Evolutionary conservation across 2,329 filamentous ascomycete genomes (phyloP).

Genomic region (Pestalotiopsis sp.): DNA sequence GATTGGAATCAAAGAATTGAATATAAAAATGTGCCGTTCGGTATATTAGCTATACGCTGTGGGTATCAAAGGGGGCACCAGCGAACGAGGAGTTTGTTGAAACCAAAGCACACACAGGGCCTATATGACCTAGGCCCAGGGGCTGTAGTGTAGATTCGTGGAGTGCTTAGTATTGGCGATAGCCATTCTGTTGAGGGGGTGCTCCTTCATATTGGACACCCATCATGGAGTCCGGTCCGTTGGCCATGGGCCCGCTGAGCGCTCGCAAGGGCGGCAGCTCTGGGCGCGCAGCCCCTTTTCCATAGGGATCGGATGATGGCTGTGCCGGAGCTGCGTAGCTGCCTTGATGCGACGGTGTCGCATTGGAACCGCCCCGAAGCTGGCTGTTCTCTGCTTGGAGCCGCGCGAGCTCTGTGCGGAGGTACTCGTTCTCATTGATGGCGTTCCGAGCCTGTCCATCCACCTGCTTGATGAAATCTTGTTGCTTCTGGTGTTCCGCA

Average conservation of each 20-base stretch:
- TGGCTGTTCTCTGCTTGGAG: constrained; percentile 52
- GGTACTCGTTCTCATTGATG: constrained; percentile 47
- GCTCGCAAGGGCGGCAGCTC: constrained; percentile 62
- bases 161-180: constrained; percentile 31
- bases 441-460: constrained; percentile 47
- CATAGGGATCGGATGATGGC: constrained; percentile 33
- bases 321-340: constrained; percentile 28
- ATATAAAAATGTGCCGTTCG: not conserved
- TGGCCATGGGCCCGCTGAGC: constrained; percentile 46
- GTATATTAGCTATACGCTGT: not conserved
- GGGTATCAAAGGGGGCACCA: not conserved
- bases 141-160: not conserved
- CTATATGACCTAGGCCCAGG: not conserved
- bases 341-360: constrained; percentile 19
- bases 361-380: constrained; percentile 33
- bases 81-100: not conserved
- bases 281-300: constrained; percentile 36
- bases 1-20: not conserved
- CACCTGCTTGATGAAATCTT: constrained; percentile 49
- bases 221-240: constrained; percentile 63
- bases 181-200: constrained; percentile 49
- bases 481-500: constrained; percentile 60
- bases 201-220: constrained; percentile 65
- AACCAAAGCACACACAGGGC: not conserved
- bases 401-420: constrained; percentile 52